Evolutionary conservation across 768 basidiomycete species (phyloP), one percentile per base, ranked within the genome.

Genomic region (Amanita molliuscula): DNA sequence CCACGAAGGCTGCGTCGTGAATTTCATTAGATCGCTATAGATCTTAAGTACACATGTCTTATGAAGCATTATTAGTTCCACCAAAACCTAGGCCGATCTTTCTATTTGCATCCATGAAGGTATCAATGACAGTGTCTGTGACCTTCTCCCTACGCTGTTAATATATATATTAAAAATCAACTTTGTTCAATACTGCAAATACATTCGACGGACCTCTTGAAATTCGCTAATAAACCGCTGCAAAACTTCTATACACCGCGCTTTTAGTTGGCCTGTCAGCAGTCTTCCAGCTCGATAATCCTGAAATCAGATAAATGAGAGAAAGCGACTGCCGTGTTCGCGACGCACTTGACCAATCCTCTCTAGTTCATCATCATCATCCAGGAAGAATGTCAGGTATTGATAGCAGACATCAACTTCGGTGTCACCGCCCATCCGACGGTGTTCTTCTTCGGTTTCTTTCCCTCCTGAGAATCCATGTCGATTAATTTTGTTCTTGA

Each of bases 381-480:
- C 94, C 62, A 96, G 70, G 65, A 98, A 96, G 77, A 98, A 98
- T 9, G 81, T 77, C 55, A 99, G 63, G 65, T 96, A 99, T 67
- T 97, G 94, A 65, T 91, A 98, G 50, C 84, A 76, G 49, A 99
- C 90, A 64, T 99, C 96, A 16, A 98, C 92, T 47, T 97, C 92
- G 0, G 92, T 82, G 63, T 97, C 77, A 0, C 96, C 96, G 3
- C 96, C 96, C 15, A 86, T 67, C 58, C 72, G 76, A 54, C 91
- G 62, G 62, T 99, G 96, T 53, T 96, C 90, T 65, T 98, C 95
- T 66, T 91, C 85, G n/a, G 91, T 92, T 66, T 93, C 94, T 62
- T 80, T 74, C 18, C 96, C 96, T 8, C 96, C 96, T 1, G 89
- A 93, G 67, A 98, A 99, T 2, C 92, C 96, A 60, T 99, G 92